phyloP scores from a whole-genome alignment of 2,329 filamentous ascomycete species.

The Colletotrichum coccodes region DNA sequence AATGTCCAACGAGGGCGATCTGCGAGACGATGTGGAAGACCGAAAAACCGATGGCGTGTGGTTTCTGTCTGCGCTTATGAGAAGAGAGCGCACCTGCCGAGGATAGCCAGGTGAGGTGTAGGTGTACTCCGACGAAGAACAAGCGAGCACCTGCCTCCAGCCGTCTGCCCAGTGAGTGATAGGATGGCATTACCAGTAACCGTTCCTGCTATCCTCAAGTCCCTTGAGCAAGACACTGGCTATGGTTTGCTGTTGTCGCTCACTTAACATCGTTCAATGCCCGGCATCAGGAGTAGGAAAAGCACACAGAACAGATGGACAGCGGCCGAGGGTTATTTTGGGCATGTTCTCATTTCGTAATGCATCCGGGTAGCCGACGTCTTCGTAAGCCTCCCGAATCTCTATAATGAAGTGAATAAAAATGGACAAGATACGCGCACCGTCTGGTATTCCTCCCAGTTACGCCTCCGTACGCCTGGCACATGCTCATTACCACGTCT shows the following conservation, averaged over 20 bases:
- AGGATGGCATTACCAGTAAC: too few relatives aligned
- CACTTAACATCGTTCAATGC: not conserved
- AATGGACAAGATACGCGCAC: constrained; percentile 22
- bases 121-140: not conserved
- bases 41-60: not conserved
- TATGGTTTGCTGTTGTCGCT: not conserved
- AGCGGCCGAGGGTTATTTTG: not conserved
- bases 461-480: constrained; percentile 44
- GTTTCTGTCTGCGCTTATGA: too few relatives aligned
- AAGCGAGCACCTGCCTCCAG: not conserved
- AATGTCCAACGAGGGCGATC: not conserved
- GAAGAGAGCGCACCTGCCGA: not conserved
- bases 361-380: constrained; percentile 25
- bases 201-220: not conserved
- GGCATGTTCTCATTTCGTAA: constrained; percentile 32
- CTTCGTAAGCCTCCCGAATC: constrained; percentile 11
- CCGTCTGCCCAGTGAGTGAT: not conserved
- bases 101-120: not conserved
- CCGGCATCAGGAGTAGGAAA: not conserved
- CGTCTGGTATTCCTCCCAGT: constrained; percentile 34
- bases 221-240: not conserved
- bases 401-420: constrained; percentile 32
- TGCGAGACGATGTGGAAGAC: not conserved
- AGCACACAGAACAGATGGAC: not conserved
- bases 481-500: constrained; percentile 39